Conservation (phyloP, 306 rosid species). For the Medicago lupulina region DNA sequence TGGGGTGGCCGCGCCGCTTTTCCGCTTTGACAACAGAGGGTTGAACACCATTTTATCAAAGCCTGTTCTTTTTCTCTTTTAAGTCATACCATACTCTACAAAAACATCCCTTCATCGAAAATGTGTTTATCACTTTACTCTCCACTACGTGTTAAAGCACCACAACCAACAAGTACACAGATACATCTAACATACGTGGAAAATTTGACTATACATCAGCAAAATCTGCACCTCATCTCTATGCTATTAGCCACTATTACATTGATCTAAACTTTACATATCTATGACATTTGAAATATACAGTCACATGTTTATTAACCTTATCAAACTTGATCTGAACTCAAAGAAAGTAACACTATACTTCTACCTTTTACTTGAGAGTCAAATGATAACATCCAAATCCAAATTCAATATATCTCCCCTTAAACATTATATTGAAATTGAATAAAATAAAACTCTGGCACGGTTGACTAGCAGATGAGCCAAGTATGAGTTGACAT, state of each 20-base stretch:
- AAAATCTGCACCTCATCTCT: neutral
- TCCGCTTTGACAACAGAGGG: too few species aligned
- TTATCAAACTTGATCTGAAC: neutral
- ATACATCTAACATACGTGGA: neutral
- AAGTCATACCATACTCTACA: neutral
- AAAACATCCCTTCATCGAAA: conserved; percentile 3
- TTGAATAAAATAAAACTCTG: neutral
- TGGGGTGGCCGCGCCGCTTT: too few species aligned
- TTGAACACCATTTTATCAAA: conserved; percentile 24
- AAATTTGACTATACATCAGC: neutral
- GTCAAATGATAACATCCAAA: neutral
- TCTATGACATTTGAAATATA: neutral
- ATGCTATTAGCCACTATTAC: neutral
- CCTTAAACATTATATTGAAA: neutral
- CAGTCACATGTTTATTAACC: neutral
- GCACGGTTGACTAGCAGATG: neutral
- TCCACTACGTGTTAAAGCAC: neutral
- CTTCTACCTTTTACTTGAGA: neutral
- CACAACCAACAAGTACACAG: neutral
- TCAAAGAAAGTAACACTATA: neutral
- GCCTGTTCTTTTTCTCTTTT: too few species aligned
- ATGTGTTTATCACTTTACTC: neutral
- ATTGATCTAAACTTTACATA: neutral
- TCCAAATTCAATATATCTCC: neutral
- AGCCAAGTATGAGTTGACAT: neutral